phyloP scores from a whole-genome alignment of 768 basidiomycete genomes.

The Cystoderma amianthinum region DNA sequence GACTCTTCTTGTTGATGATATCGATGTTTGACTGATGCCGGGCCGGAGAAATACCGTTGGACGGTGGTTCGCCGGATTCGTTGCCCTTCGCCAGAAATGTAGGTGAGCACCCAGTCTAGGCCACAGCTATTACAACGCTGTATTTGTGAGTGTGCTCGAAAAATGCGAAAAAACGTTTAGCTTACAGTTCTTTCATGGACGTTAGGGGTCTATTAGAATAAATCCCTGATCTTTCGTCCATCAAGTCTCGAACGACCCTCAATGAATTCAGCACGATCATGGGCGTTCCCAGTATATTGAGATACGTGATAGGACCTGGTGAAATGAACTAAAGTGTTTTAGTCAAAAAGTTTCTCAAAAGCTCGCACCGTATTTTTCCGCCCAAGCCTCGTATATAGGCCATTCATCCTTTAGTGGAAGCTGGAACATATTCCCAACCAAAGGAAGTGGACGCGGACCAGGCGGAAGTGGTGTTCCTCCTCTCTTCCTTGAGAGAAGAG shows the following conservation, averaged over 20 bases:
- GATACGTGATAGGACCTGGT: constrained; percentile 10
- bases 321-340: constrained; percentile 1
- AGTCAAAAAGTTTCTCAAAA: background rate
- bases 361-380: constrained; percentile 6
- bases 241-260: constrained; percentile 4
- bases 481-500: background rate
- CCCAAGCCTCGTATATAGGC: constrained; percentile 6
- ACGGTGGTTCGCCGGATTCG: too few species aligned
- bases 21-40: constrained; percentile 3
- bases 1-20: constrained; percentile 3
- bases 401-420: constrained; percentile 4
- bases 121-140: background rate
- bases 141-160: background rate
- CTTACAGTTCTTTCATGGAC: constrained; percentile 1
- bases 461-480: constrained; percentile 5
- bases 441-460: constrained; percentile 8
- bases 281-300: constrained; percentile 5
- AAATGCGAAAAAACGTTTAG: background rate
- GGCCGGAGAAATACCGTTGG: background rate
- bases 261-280: constrained; percentile 8
- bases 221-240: constrained; percentile 8
- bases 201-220: constrained; percentile 8
- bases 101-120: constrained; percentile 4
- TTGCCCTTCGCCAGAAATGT: too few species aligned
- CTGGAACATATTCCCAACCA: constrained; percentile 8